Conservation (phyloP, 352 stramenopile species). For the Phytopythium kandeliae region DNA sequence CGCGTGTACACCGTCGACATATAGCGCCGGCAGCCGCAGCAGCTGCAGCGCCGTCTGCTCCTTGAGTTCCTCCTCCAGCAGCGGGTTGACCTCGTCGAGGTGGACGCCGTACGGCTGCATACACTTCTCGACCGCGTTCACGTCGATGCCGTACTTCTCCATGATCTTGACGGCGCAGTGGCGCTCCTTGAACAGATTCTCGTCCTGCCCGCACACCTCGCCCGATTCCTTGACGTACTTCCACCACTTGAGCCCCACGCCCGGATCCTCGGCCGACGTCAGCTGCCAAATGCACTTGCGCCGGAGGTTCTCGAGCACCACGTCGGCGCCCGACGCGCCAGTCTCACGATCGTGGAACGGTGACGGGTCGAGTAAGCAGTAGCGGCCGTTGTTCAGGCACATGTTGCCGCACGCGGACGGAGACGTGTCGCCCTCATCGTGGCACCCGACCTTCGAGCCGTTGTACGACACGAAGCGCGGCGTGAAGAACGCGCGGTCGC, state of each 20-base stretch:
- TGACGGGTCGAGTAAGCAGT: conserved; percentile 93
- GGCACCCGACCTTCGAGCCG: conserved; percentile 90
- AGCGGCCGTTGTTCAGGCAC: conserved; percentile 96
- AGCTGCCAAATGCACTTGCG: conserved; percentile 95
- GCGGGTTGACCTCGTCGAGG: conserved; percentile 80
- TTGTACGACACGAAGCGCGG: conserved; percentile 97
- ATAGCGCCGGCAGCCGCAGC: conserved; percentile 90
- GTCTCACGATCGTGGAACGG: conserved; percentile 92
- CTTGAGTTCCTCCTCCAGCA: conserved; percentile 89
- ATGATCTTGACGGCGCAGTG: conserved; percentile 89
- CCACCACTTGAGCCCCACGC: conserved; percentile 92
- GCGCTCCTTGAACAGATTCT: conserved; percentile 83
- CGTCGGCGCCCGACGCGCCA: conserved; percentile 92
- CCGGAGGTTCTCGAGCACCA: conserved; percentile 91
- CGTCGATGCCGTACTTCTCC: conserved; percentile 84
- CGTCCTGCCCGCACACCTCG: conserved; percentile 77
- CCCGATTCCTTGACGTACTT: conserved; percentile 93
- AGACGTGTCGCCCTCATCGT: conserved; percentile 47
- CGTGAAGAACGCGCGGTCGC: conserved; percentile 92
- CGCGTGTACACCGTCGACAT: conserved; percentile 94
- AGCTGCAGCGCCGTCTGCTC: conserved; percentile 89
- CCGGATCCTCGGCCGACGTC: conserved; percentile 61
- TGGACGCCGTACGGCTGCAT: conserved; percentile 90
- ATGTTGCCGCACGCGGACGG: conserved; percentile 92
- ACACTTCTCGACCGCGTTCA: conserved; percentile 86